Evolutionary conservation across 768 basidiomycete genomes (phyloP).

Genomic region (Hericium rajendrae): DNA sequence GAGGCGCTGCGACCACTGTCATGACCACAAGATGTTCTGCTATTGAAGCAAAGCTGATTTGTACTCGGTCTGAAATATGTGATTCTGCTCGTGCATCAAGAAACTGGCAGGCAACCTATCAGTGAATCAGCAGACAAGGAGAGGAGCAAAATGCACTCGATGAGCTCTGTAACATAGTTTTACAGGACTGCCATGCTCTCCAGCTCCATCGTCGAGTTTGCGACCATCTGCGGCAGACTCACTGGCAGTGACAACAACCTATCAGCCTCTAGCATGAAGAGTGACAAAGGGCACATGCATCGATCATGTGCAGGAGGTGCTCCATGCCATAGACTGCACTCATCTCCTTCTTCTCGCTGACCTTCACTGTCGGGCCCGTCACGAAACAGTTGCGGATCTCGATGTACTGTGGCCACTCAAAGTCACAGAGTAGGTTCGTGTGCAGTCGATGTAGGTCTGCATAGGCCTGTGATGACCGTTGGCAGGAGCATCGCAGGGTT

Average conservation of each 20-base stretch:
- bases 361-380: conserved; percentile 61
- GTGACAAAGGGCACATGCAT: no score
- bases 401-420: conserved; percentile 90
- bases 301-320: conserved; percentile 85
- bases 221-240: conserved; percentile 66
- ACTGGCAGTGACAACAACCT: conserved; percentile 29
- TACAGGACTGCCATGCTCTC: conserved; percentile 76
- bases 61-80: conserved; percentile 12
- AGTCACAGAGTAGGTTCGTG: conserved; percentile 84
- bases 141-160: conserved; percentile 43
- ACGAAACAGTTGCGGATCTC: conserved; percentile 64
- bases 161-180: conserved; percentile 85
- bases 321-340: conserved; percentile 90
- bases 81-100: conserved; percentile 10
- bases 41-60: conserved; percentile 15
- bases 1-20: not conserved
- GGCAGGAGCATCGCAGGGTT: conserved; percentile 63
- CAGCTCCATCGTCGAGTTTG: conserved; percentile 80
- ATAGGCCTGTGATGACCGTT: conserved; percentile 75
- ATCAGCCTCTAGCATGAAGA: no score
- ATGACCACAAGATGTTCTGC: conserved; percentile 15
- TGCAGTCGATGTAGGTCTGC: conserved; percentile 87
- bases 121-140: not conserved
- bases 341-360: conserved; percentile 74
- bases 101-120: not conserved